phyloP scores from a whole-genome alignment of 768 basidiomycete genomes.

The Guyanaporus albipodus region DNA sequence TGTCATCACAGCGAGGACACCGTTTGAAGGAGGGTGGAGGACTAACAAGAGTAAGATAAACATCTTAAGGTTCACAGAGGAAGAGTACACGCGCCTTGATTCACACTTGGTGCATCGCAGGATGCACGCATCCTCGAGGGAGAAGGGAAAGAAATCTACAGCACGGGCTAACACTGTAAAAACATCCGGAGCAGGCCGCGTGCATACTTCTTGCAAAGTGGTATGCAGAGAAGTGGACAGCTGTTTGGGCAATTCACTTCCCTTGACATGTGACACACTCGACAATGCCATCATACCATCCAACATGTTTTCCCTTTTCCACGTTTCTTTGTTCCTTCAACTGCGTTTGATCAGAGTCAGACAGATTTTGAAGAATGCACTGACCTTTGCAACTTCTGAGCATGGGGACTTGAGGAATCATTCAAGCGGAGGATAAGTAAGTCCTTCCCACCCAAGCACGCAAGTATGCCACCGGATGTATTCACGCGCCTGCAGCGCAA shows the following conservation, averaged over 20 bases:
- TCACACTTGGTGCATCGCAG: constrained; percentile 53
- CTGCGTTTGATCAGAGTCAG: background rate
- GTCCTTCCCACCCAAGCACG: constrained; percentile 29
- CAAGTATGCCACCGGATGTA: constrained; percentile 14
- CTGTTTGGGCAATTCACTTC: background rate
- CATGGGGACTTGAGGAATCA: constrained; percentile 16
- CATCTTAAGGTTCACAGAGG: background rate
- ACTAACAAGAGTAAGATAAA: constrained; percentile 32
- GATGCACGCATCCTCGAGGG: constrained; percentile 44
- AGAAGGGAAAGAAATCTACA: constrained; percentile 53
- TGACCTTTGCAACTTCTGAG: constrained; percentile 21
- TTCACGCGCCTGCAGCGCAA: constrained; percentile 39
- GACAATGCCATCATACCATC: background rate
- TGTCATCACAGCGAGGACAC: constrained; percentile 53
- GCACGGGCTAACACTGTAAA: constrained; percentile 48
- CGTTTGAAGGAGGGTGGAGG: constrained; percentile 38
- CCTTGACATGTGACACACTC: background rate
- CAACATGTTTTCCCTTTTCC: constrained; percentile 23
- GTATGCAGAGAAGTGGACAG: constrained; percentile 2
- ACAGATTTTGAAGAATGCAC: background rate
- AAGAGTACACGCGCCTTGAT: constrained; percentile 36
- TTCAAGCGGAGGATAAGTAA: constrained; percentile 17
- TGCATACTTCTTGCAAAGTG: constrained; percentile 38
- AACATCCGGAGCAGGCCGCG: constrained; percentile 31
- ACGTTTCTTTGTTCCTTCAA: constrained; percentile 34